These are phyloP conservation scores for Encephalitozoon hellem DNA, from an alignment of 371 early-diverging fungal species.

Conservation along the genomic window DNA sequence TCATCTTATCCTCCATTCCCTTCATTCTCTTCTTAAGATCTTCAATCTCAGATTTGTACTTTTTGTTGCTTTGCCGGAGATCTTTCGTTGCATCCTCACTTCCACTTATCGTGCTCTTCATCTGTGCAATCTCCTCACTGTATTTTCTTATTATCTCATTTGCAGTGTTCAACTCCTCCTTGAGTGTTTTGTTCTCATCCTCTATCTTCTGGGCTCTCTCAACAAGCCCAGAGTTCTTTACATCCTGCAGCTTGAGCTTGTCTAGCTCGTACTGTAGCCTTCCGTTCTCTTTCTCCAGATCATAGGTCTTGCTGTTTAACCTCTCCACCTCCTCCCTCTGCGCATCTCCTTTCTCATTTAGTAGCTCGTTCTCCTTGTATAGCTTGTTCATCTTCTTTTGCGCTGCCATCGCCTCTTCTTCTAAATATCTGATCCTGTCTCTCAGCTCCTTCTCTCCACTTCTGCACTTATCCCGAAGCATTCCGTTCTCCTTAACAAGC, in stretches of 20 bases:
- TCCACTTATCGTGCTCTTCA: slow-evolving; percentile 30
- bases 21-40: slow-evolving; percentile 42
- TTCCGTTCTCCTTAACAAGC: slow-evolving; percentile 53
- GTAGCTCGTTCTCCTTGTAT: slow-evolving; percentile 8
- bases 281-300: slow-evolving; percentile 40
- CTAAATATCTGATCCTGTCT: slow-evolving; percentile 32
- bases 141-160: slow-evolving; percentile 57
- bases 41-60: slow-evolving; percentile 32
- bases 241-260: slow-evolving; percentile 33
- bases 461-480: slow-evolving; percentile 47
- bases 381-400: slow-evolving; percentile 37
- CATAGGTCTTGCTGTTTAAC: slow-evolving; percentile 18
- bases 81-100: slow-evolving; percentile 4
- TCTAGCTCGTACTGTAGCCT: slow-evolving; percentile 45
- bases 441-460: slow-evolving; percentile 22
- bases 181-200: slow-evolving; percentile 35
- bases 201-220: slow-evolving; percentile 27
- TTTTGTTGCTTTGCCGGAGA: slow-evolving; percentile 15
- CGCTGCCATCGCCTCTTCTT: slow-evolving; percentile 11
- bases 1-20: slow-evolving; percentile 44
- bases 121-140: slow-evolving; percentile 37
- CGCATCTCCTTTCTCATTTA: slow-evolving; percentile 6
- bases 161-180: slow-evolving; percentile 50
- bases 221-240: slow-evolving; percentile 6
- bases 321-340: slow-evolving; percentile 16